A percentile compares a stretch with the other conserved stretches of the same genome.
Evolutionary conservation across 2,329 filamentous ascomycete genomes (phyloP).

Genomic region (Fusarium acutatum): DNA sequence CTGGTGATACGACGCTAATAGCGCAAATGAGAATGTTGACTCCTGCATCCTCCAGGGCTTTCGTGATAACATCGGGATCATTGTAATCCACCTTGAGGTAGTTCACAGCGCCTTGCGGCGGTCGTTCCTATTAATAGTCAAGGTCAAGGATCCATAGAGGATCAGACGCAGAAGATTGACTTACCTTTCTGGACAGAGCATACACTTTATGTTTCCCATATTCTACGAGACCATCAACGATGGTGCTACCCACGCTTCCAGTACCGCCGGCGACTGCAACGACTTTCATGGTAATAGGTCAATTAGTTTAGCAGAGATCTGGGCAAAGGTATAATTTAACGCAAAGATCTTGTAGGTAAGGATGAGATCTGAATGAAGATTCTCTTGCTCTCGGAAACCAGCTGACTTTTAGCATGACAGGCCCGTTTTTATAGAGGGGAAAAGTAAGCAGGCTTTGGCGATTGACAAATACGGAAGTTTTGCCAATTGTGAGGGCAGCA

Average conservation of each 20-base stretch:
- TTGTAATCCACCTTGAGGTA: constrained; percentile 25
- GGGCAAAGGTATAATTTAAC: fast-evolving
- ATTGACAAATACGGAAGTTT: background rate
- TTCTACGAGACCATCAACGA: constrained; percentile 28
- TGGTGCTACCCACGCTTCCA: constrained; percentile 26
- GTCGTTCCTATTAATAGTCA: background rate
- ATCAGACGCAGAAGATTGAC: fast-evolving
- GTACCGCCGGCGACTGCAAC: constrained; percentile 33
- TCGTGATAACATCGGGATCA: background rate
- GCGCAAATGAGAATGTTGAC: constrained; percentile 31
- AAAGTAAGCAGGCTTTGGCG: background rate
- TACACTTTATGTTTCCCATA: constrained; percentile 25
- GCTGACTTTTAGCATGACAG: background rate
- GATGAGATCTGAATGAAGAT: fast-evolving
- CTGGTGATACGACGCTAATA: constrained; percentile 26
- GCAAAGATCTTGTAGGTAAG: no score
- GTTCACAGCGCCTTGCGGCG: background rate
- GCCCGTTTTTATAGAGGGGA: background rate
- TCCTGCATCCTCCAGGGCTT: background rate
- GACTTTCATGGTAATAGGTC: constrained; percentile 2
- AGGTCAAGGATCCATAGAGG: fast-evolving
- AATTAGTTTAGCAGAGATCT: fast-evolving
- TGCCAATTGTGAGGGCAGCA: background rate
- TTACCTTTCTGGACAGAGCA: constrained; percentile 21
- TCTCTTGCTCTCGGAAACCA: background rate